Evolutionary conservation across 306 rosid species (phyloP).

Genomic region (Malus sieversii): DNA sequence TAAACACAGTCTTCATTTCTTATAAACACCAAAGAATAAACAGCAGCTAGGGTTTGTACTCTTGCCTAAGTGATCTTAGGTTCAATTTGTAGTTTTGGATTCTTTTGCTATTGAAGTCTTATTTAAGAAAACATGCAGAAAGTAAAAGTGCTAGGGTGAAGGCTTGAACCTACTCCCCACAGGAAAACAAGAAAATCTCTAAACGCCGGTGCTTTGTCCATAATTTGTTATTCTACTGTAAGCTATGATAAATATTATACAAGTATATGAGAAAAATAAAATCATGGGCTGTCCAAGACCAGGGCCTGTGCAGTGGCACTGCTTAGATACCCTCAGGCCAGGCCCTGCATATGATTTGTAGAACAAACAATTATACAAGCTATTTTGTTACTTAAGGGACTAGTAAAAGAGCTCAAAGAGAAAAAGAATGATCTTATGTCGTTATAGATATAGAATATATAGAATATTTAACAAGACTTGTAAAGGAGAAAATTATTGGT

Average conservation of each 20-base stretch:
- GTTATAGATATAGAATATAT: background rate
- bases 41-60: background rate
- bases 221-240: background rate
- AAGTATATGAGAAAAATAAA: too few species aligned
- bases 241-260: background rate
- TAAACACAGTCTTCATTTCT: background rate
- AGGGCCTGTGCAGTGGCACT: background rate
- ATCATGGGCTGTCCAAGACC: background rate
- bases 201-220: rapidly evolving
- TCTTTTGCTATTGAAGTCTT: background rate
- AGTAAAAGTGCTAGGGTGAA: background rate
- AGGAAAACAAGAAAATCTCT: background rate
- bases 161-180: too few species aligned
- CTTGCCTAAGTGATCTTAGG: background rate
- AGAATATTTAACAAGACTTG: background rate
- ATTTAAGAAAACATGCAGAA: background rate
- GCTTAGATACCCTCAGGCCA: too few species aligned
- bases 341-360: background rate
- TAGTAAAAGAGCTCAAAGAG: background rate
- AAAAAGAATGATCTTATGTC: background rate
- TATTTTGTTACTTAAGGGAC: background rate
- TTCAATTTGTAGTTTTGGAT: background rate
- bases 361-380: background rate
- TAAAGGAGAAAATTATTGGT: background rate
- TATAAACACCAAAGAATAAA: background rate